Evolutionary conservation across 176 grass and related monocot genomes (phyloP).

Genomic region (Oropetium thomaeum): DNA sequence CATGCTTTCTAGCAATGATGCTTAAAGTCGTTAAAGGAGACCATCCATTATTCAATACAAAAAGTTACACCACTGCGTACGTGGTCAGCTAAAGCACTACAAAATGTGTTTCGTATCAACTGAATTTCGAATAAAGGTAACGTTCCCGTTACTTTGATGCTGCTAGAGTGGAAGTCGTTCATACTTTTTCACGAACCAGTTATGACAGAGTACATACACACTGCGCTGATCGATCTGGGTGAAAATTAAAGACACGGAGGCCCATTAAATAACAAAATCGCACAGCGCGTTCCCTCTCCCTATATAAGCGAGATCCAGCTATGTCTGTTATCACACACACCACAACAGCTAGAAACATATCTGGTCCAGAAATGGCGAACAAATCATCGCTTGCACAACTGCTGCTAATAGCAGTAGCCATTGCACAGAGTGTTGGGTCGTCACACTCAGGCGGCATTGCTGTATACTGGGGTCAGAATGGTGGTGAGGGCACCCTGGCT

Average conservation of each 20-base stretch:
- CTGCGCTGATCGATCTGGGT: no score
- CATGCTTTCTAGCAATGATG: no score
- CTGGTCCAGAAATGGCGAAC: slow-evolving; percentile 9
- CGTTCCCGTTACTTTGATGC: neutral
- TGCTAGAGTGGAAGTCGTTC: neutral
- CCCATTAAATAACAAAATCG: neutral
- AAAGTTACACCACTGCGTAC: neutral
- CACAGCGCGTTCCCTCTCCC: neutral
- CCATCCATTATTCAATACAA: no score
- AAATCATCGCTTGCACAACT: slow-evolving; percentile 12
- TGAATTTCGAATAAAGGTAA: neutral
- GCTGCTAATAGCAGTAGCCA: slow-evolving; percentile 14
- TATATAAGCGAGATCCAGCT: slow-evolving; percentile 9
- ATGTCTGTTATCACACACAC: neutral
- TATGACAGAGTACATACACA: neutral
- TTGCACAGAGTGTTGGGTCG: neutral
- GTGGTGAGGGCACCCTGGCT: slow-evolving; percentile 24
- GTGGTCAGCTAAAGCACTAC: neutral
- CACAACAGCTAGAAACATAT: neutral
- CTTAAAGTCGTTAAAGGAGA: no score
- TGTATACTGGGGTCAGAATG: slow-evolving; percentile 52
- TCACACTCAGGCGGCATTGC: slow-evolving; percentile 26
- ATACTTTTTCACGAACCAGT: neutral
- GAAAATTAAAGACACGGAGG: no score
- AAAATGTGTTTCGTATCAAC: neutral